Percentiles rank a stretch among this genome's conserved stretches.
phyloP scores from a whole-genome alignment of 2,329 filamentous ascomycete species.

The Coniochaeta prunicola region DNA sequence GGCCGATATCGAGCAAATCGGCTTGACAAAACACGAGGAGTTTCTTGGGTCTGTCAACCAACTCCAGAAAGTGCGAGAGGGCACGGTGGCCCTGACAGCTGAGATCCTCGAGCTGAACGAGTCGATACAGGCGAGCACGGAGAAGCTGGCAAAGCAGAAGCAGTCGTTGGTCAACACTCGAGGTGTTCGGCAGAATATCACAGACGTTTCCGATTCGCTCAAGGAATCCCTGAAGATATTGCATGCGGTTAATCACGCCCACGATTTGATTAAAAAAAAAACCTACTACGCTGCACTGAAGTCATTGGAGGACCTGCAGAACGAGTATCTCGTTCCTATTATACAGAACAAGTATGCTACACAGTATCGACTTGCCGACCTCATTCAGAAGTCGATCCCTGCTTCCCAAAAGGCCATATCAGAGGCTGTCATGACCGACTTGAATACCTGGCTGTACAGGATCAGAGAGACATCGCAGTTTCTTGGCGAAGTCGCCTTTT shows the following conservation, averaged over 20 bases:
- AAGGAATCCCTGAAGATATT: slow-evolving; percentile 89
- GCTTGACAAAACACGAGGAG: slow-evolving; percentile 92
- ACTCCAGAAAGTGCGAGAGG: slow-evolving; percentile 84
- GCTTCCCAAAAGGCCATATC: slow-evolving; percentile 88
- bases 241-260: slow-evolving; percentile 86
- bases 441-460: slow-evolving; percentile 94
- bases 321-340: slow-evolving; percentile 74
- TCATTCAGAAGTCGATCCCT: slow-evolving; percentile 94
- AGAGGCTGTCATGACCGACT: slow-evolving; percentile 91
- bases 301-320: slow-evolving; percentile 90
- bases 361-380: slow-evolving; percentile 87
- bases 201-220: slow-evolving; percentile 81
- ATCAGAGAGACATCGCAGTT: slow-evolving; percentile 96
- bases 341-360: slow-evolving; percentile 80
- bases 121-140: slow-evolving; percentile 90
- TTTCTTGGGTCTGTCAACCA: slow-evolving; percentile 92
- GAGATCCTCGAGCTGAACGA: slow-evolving; percentile 92
- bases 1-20: slow-evolving; percentile 86
- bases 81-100: slow-evolving; percentile 77
- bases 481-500: slow-evolving; percentile 91
- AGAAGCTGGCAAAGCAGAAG: slow-evolving; percentile 91
- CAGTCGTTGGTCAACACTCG: slow-evolving; percentile 88
- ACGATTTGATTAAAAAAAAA: slow-evolving; percentile 85
- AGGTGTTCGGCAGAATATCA: slow-evolving; percentile 88
- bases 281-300: slow-evolving; percentile 94